Evolutionary conservation across 345 rosid genomes (phyloP).

Genomic region (Ceriops tagal): DNA sequence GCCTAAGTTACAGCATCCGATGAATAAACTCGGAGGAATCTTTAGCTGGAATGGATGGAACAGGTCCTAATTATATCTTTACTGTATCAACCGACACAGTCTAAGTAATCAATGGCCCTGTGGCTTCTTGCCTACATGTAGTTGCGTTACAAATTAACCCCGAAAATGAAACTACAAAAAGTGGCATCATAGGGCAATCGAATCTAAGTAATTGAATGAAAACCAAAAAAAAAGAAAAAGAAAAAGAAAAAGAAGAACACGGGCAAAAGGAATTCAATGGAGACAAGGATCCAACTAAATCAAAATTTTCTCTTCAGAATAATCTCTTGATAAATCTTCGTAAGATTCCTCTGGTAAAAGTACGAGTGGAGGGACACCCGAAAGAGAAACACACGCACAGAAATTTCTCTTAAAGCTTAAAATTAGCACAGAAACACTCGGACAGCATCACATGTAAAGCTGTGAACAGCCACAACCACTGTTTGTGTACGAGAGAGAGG

Average conservation of each 20-base stretch:
- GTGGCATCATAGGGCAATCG: too few species aligned
- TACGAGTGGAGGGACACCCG: too few species aligned
- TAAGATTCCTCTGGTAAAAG: not conserved
- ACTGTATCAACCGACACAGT: slow-evolving; percentile 1
- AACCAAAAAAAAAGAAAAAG: not conserved
- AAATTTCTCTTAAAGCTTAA: too few species aligned
- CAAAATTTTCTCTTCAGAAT: not conserved
- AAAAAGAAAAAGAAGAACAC: not conserved
- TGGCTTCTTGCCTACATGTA: not conserved
- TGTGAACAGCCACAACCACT: too few species aligned
- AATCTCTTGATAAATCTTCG: not conserved
- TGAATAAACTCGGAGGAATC: not conserved
- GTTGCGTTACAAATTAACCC: not conserved
- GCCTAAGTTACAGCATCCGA: not conserved
- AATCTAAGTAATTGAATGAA: not conserved
- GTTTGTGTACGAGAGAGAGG: too few species aligned
- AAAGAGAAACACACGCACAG: too few species aligned
- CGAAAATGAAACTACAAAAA: not conserved
- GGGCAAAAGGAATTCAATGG: not conserved
- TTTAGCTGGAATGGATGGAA: not conserved
- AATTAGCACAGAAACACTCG: too few species aligned
- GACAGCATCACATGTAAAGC: too few species aligned
- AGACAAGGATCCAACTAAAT: slow-evolving; percentile 5
- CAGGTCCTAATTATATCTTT: not conserved
- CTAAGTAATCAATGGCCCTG: not conserved